Evolutionary conservation across 2,329 filamentous ascomycete species (phyloP), one percentile per base, ranked within the genome.

Genomic region (Ceratocystiopsis brevicomis): DNA sequence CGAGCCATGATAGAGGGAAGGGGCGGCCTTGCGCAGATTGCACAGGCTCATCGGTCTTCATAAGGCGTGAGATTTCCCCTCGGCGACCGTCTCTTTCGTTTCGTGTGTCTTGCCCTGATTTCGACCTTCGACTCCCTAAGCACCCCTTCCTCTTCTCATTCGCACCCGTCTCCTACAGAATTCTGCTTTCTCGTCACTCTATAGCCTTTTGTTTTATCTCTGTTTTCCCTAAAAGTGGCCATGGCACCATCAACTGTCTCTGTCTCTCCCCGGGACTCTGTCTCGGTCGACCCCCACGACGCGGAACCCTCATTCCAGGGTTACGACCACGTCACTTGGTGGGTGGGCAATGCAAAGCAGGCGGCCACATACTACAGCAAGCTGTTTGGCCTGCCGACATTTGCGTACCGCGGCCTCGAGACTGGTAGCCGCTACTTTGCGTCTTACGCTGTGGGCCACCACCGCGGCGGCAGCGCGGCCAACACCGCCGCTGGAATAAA

Each of bases 291-390:
- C 70, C 53, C 66, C 66, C 16, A 30, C 6, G 16, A 38, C 3
- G 45, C 19, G 25, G 42, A 37, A 48, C 61, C 59, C 53, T 71
- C 68, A 57, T 87, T 93, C 65, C 73, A 75, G 48, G 86, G 84
- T 56, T 95, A 94, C 59, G 84, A 94, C 62, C 83, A 94, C 61
- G 74, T 94, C 45, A 87, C 85, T 52, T 95, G 87, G 87, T 94
- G 85, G 66, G 88, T 95, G 30, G 86, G 87, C 57, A 96, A 96
- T 58, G 87, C 88, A 53, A 95, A 95, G 64, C 87, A 95, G 66
- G 84, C 86, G 3, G 87, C 87, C 36, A 73, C 80, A 14, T 95
- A 84, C 65, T 95, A 94, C 64, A 78, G 80, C 52, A 78, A 75
- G 12, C 81, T 86, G 51, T 86, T 95, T 66, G 87, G 85, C 44